These are phyloP conservation scores for Epichloe gansuensis DNA, from an alignment of 2,329 filamentous ascomycete genomes.

Conservation along the genomic window DNA sequence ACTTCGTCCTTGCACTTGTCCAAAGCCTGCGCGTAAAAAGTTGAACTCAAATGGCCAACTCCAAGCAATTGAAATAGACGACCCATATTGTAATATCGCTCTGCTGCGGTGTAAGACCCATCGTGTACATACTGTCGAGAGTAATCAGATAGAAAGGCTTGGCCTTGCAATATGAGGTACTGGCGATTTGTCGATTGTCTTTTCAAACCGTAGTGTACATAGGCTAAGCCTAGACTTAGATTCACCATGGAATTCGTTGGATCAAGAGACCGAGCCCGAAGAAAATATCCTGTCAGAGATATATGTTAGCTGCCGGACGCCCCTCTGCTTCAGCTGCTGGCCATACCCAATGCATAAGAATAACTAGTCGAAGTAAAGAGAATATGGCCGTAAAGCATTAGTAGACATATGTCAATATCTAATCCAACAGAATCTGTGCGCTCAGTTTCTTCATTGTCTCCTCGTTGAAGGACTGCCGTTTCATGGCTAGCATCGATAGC, in stretches of 20 bases:
- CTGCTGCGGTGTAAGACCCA: slow-evolving; percentile 12
- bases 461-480: slow-evolving; percentile 20
- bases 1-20: slow-evolving; percentile 4
- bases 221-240: slow-evolving; percentile 70
- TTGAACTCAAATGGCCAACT: slow-evolving; percentile 45
- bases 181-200: slow-evolving; percentile 83
- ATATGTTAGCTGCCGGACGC: slow-evolving; percentile 1
- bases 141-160: slow-evolving; percentile 56
- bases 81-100: slow-evolving; percentile 27
- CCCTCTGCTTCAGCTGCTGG: neutral
- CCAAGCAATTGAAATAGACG: slow-evolving; percentile 26
- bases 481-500: slow-evolving; percentile 59
- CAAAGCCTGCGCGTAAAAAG: slow-evolving; percentile 47
- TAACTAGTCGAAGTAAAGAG: slow-evolving; percentile 76
- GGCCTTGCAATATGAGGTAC: slow-evolving; percentile 72
- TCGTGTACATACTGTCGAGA: slow-evolving; percentile 10
- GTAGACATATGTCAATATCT: slow-evolving; percentile 62
- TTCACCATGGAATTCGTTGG: slow-evolving; percentile 67
- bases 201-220: slow-evolving; percentile 82
- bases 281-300: slow-evolving; percentile 56
- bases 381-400: slow-evolving; percentile 85
- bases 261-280: slow-evolving; percentile 62
- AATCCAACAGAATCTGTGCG: neutral
- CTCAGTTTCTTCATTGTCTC: slow-evolving; percentile 11
- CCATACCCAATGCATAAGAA: slow-evolving; percentile 60